Evolutionary conservation across 306 rosid species (phyloP).

Genomic region (Lathyrus tuberosus): DNA sequence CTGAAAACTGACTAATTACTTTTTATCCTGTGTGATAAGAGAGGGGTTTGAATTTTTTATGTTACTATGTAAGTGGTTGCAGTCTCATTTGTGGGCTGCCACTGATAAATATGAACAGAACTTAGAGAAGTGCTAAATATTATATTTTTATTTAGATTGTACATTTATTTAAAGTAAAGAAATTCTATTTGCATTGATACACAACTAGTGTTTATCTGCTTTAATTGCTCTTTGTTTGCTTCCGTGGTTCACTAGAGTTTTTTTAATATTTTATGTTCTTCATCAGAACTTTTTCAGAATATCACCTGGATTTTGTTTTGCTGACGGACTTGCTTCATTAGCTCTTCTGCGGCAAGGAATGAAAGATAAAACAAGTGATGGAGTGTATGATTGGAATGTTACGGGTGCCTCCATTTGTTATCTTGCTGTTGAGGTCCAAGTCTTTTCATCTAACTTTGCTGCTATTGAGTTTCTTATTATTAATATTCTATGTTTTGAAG

Average conservation of each 20-base stretch:
- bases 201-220: slow-evolving; percentile 24
- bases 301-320: slow-evolving; percentile 97
- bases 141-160: slow-evolving; percentile 10
- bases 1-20: slow-evolving; percentile 11
- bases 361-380: slow-evolving; percentile 82
- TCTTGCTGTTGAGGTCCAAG: slow-evolving; percentile 79
- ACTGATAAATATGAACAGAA: slow-evolving; percentile 16
- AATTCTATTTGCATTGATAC: slow-evolving; percentile 21
- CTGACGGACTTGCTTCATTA: slow-evolving; percentile 95
- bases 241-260: slow-evolving; percentile 23
- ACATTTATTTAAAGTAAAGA: slow-evolving; percentile 8
- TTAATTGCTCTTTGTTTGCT: slow-evolving; percentile 18
- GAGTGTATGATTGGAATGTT: slow-evolving; percentile 90
- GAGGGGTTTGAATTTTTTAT: not conserved
- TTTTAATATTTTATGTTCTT: slow-evolving; percentile 37
- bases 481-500: slow-evolving; percentile 29
- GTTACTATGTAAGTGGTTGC: slow-evolving; percentile 7
- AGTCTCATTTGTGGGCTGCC: not conserved
- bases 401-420: slow-evolving; percentile 93
- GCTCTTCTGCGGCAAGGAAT: slow-evolving; percentile 98
- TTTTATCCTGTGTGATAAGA: slow-evolving; percentile 19
- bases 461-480: slow-evolving; percentile 31
- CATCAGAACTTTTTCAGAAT: slow-evolving; percentile 91
- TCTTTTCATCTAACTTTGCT: slow-evolving; percentile 24
- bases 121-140: slow-evolving; percentile 10